phyloP scores from a whole-genome alignment of 1,284 basidiomycete species.

The Sphaerobolus stellatus region DNA sequence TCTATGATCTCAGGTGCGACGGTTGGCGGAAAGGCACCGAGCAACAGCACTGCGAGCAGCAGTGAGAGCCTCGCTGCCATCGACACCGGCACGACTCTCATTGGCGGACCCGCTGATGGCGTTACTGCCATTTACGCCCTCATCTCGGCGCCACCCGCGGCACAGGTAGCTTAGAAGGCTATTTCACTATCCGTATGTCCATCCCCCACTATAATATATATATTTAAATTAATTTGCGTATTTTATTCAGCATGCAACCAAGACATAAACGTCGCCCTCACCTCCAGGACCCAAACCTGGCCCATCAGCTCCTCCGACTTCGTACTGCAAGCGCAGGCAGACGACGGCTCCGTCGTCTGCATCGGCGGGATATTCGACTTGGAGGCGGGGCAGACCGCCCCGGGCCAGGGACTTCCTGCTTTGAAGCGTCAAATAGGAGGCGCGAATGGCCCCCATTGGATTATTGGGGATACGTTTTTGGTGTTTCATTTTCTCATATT shows the following conservation, averaged over 20 bases:
- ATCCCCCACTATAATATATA: slow-evolving; percentile 3
- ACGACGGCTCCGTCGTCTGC: slow-evolving; percentile 48
- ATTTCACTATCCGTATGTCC: slow-evolving; percentile 69
- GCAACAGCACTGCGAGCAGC: background rate
- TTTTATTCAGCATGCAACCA: slow-evolving; percentile 65
- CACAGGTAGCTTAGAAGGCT: slow-evolving; percentile 65
- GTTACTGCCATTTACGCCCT: slow-evolving; percentile 70
- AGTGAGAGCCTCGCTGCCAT: slow-evolving; percentile 17
- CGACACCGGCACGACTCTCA: slow-evolving; percentile 84
- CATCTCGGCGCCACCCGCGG: slow-evolving; percentile 65
- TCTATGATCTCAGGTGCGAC: slow-evolving; percentile 43
- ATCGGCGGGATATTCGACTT: slow-evolving; percentile 86
- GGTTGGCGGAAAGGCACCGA: slow-evolving; percentile 51
- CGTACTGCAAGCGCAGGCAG: slow-evolving; percentile 52
- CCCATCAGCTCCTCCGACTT: slow-evolving; percentile 79
- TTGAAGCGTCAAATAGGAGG: slow-evolving; percentile 13
- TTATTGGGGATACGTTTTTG: slow-evolving; percentile 92
- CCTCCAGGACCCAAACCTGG: slow-evolving; percentile 73
- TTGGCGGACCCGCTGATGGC: slow-evolving; percentile 71
- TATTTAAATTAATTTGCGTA: slow-evolving; percentile 10
- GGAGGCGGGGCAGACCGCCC: slow-evolving; percentile 45
- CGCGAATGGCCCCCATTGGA: slow-evolving; percentile 65
- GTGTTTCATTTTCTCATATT: slow-evolving; percentile 40
- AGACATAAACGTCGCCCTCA: slow-evolving; percentile 62
- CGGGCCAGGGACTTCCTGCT: slow-evolving; percentile 18